Evolutionary conservation across 129 eudicot genomes (phyloP), one percentile per base, ranked within the genome.

Genomic region (Artemisia tridentata): DNA sequence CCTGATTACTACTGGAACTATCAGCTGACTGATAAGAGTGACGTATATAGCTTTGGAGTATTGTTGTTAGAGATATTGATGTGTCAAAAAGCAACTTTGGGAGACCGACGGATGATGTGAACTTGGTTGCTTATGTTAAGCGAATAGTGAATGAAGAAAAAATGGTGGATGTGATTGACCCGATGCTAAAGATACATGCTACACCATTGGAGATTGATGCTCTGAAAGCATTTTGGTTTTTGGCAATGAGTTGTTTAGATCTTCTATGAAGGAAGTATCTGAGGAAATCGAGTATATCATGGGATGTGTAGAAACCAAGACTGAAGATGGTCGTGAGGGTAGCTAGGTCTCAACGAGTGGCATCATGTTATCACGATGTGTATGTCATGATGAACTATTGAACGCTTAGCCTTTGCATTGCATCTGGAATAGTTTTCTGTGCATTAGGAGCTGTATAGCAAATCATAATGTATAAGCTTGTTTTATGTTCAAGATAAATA

Each of bases 41-140:
- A 85, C n/a, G 95, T 88, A 58, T 88, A 88, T 52, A 88, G 89
- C 76, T 85, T 88, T 65, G 96, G 96, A 5, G 96, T 89, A 13
- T 75, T 89, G 3, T 72, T 89, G 54, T 76, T 89, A 29, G 96
- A 89, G 76, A 76, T 86, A 9, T 23, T 89, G 60, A 86, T 86
- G 3, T 69, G 80, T 12, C 74, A 78, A 31, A 84, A 78, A 71
- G 89, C 88, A 20, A 86, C 50, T 86, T 86, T 62, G 79, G 79
- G 25, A 79, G 96, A 84, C 89, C 86, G 3, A 81, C 80, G 9
- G 86, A 84, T 5, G 82, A 78, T 70, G 84, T 89, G 63, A 89
- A 86, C 63, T 65, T 89, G 69, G 89, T 84, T 65, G 87, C 84
- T 38, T 81, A 81, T 70, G 75, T 86, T 68, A 86, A 80, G 52